Evolutionary conservation across 164 flowering plant species (phyloP).

Genomic region (Liriodendron chinense): DNA sequence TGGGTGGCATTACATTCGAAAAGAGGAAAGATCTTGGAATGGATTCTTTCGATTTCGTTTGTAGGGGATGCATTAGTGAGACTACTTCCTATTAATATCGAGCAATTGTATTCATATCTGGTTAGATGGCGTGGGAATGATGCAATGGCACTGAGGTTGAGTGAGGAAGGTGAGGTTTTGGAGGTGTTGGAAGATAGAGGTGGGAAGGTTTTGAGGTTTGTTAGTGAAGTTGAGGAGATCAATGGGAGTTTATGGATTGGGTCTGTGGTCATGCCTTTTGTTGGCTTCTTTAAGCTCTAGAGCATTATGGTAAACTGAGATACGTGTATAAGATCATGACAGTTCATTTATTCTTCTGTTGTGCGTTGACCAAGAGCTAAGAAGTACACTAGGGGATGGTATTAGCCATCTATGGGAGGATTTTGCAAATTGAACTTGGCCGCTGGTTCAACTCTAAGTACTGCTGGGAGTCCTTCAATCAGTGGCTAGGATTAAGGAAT

Average conservation of each 20-base stretch:
- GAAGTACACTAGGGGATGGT: too few species aligned
- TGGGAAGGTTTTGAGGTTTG: slow-evolving; percentile 1
- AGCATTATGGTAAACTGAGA: background rate
- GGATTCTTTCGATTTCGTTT: background rate
- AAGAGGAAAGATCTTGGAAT: background rate
- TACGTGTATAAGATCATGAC: too few species aligned
- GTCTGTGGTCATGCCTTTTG: slow-evolving; percentile 10
- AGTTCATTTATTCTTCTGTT: too few species aligned
- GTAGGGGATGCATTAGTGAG: background rate
- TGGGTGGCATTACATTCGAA: slow-evolving; percentile 18
- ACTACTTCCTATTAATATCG: background rate
- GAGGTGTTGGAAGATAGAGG: slow-evolving; percentile 14
- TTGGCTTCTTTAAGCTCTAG: slow-evolving; percentile 11
- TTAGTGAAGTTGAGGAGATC: slow-evolving; percentile 10
- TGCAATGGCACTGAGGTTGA: slow-evolving; percentile 7
- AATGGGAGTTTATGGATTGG: slow-evolving; percentile 15
- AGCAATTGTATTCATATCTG: background rate
- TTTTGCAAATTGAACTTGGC: too few species aligned
- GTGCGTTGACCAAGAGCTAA: too few species aligned
- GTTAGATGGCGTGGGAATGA: background rate
- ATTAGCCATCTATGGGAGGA: too few species aligned
- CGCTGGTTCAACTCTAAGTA: too few species aligned
- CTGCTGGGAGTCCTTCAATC: too few species aligned
- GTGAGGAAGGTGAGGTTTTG: slow-evolving; percentile 12
- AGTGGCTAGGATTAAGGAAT: too few species aligned